Percentiles rank a stretch among this genome's conserved stretches.
phyloP scores from a whole-genome alignment of 345 rosid species.

The Schrenkiella parvula region DNA sequence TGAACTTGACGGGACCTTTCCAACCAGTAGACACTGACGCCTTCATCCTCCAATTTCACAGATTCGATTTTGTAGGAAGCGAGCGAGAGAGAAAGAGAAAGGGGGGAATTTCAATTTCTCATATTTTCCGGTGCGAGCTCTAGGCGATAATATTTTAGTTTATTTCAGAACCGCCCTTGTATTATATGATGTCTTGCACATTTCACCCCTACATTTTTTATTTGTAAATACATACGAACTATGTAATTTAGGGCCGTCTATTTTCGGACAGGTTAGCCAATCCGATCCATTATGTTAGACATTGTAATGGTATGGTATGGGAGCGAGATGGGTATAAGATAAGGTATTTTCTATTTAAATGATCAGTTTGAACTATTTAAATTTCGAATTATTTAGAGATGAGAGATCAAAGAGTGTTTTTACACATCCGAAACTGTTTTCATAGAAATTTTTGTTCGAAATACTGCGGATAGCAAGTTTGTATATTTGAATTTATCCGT shows the following conservation, averaged over 20 bases:
- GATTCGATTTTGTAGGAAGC: neutral
- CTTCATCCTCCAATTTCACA: constrained; percentile 18
- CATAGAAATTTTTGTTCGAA: too few relatives aligned
- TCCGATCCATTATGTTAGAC: neutral
- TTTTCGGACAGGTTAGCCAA: neutral
- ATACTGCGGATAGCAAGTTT: too few relatives aligned
- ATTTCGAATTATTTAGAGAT: too few relatives aligned
- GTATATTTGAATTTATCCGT: too few relatives aligned
- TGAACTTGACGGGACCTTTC: constrained; percentile 67
- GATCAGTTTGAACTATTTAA: too few relatives aligned
- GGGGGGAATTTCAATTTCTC: constrained; percentile 6
- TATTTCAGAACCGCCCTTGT: neutral
- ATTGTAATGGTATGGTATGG: too few relatives aligned
- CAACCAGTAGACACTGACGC: constrained; percentile 21
- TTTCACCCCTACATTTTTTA: neutral
- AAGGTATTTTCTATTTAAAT: too few relatives aligned
- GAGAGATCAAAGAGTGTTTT: too few relatives aligned
- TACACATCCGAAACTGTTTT: too few relatives aligned
- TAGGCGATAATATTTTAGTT: neutral
- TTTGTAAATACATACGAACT: neutral
- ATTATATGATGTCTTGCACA: neutral
- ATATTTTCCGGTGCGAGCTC: constrained; percentile 1
- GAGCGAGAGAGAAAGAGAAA: neutral
- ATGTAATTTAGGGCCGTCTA: neutral
- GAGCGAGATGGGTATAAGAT: too few relatives aligned